Conservation (phyloP, 306 rosid species). For the Cucumis melo region DNA sequence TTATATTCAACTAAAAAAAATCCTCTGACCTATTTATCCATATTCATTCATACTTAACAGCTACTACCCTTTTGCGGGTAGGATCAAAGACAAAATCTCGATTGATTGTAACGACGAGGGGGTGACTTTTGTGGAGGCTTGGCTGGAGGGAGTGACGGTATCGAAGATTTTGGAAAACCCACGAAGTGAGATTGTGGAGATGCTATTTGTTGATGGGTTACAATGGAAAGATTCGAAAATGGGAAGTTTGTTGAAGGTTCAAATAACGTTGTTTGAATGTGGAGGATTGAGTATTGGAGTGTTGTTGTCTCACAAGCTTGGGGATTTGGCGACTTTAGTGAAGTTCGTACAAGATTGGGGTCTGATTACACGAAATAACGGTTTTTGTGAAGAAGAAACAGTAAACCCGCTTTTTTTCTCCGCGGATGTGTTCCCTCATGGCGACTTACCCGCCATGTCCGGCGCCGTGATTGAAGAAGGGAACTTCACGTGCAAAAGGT, state of each 20-base stretch:
- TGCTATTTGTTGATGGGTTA: conserved; percentile 12
- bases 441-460: conserved; percentile 1
- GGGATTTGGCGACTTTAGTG: conserved; percentile 17
- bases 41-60: not conserved
- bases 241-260: conserved; percentile 13
- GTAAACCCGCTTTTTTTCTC: not conserved
- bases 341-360: conserved; percentile 20
- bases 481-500: not conserved
- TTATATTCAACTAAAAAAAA: not conserved
- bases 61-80: conserved; percentile 34
- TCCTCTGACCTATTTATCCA: not conserved
- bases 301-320: conserved; percentile 22
- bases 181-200: not conserved
- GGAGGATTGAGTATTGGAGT: conserved; percentile 23
- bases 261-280: conserved; percentile 19
- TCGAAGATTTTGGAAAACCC: conserved; percentile 19
- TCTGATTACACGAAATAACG: not conserved
- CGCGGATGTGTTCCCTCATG: not conserved
- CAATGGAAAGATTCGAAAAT: not conserved
- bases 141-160: not conserved
- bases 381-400: not conserved
- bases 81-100: conserved; percentile 8
- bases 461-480: not conserved
- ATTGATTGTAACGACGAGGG: conserved; percentile 25
- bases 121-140: conserved; percentile 17